Percentiles rank a stretch among this genome's conserved stretches.
phyloP scores from a whole-genome alignment of 2,329 filamentous ascomycete genomes.

The Aspergillus novoparasiticus region DNA sequence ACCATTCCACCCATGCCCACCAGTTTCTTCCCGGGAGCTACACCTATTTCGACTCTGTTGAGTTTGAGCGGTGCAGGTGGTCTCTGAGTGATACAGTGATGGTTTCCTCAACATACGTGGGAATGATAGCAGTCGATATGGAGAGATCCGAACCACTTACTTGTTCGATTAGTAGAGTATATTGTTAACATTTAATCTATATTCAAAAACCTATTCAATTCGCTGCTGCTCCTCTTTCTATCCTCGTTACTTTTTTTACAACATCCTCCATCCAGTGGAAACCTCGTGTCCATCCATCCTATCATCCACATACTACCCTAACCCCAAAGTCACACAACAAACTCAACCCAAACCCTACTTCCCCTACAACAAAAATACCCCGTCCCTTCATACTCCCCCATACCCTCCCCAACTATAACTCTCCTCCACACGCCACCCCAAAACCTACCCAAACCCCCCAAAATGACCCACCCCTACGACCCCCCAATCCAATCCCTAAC shows the following conservation, averaged over 20 bases:
- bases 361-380: background rate
- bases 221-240: too few relatives aligned
- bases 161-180: too few relatives aligned
- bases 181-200: too few relatives aligned
- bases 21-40: too few relatives aligned
- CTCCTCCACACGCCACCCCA: background rate
- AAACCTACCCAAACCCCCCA: background rate
- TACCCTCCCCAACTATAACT: background rate
- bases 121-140: too few relatives aligned
- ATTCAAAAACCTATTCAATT: too few relatives aligned
- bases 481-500: slow-evolving; percentile 34
- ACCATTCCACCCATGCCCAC: background rate
- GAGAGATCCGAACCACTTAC: too few relatives aligned
- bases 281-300: too few relatives aligned
- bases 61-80: background rate
- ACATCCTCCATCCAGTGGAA: too few relatives aligned
- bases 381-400: background rate
- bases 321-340: background rate
- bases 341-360: background rate
- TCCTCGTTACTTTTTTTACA: too few relatives aligned
- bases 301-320: too few relatives aligned
- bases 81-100: background rate
- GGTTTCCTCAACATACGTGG: too few relatives aligned
- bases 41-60: background rate
- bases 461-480: slow-evolving; percentile 27